Evolutionary conservation across 2,329 filamentous ascomycete genomes (phyloP), one percentile per base, ranked within the genome.

Genomic region (Hirsutella rhossiliensis): DNA sequence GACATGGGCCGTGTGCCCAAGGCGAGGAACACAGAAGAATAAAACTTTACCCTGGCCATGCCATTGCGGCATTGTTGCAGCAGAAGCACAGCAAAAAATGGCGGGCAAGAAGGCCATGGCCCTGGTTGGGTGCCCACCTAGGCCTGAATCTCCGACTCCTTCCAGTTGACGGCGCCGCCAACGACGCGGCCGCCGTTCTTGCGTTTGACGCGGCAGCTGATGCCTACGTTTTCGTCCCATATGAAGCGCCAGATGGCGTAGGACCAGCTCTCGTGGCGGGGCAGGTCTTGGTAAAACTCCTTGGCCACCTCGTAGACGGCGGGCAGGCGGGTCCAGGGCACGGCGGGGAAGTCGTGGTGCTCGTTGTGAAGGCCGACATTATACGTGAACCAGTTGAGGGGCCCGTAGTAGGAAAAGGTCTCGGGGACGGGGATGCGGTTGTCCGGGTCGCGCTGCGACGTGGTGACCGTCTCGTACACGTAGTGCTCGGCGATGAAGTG

Each of bases 401-500:
- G 78, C 0, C 92, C 92, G 61, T 98, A 98, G 75, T 98, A 98
- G 40, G 84, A 90, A 68, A 87, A 98, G 1, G 92, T 98, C 72
- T 98, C 92, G 3, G 92, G 89, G 5, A 94, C 75, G 15, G 81
- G 73, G 37, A 84, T 68, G 36, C 68, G 64, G 54, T 80, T 82
- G 20, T 71, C 65, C 1, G 80, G 76, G 51, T 81, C 65, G 43
- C 61, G 65, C 46, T 76, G 73, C 11, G 69, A 66, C 17, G 73
- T 70, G 13, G 69, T 69, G 54, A 77, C 68, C 42, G 77, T 79
- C 54, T 80, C 72, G 59, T 87, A 89, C 52, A 90, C 84, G 66
- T 90, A 90, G 66, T 98, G 92, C 69, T 98, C 92, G 46, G 92
- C 89, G 64, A 98, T 98, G 72, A 98, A 98, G 68, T 98, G 92